phyloP scores from a whole-genome alignment of 108 stramenopile genomes.

The Skeletonema potamos region DNA sequence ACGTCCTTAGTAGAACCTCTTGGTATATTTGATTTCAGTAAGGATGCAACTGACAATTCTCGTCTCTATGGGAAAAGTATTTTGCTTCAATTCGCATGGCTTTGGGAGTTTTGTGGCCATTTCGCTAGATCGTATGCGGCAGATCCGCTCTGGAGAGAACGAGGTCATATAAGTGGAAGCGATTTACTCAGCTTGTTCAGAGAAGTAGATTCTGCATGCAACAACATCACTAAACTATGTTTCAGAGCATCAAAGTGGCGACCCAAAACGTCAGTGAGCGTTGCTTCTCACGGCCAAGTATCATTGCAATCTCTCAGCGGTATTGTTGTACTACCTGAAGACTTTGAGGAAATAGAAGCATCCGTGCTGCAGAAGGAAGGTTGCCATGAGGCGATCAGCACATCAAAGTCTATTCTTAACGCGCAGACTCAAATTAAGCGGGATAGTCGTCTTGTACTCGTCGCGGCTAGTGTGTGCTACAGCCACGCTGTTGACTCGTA shows the following conservation, averaged over 20 bases:
- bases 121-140: conserved; percentile 87
- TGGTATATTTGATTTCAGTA: conserved; percentile 7
- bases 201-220: conserved; percentile 44
- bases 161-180: conserved; percentile 73
- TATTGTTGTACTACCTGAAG: conserved; percentile 35
- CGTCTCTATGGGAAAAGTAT: conserved; percentile 43
- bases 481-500: conserved; percentile 61
- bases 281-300: conserved; percentile 40
- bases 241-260: conserved; percentile 22
- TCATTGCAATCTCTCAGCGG: conserved; percentile 37
- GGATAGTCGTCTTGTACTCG: conserved; percentile 70
- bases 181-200: conserved; percentile 61
- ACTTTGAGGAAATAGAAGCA: conserved; percentile 38
- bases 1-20: conserved; percentile 45
- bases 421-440: conserved; percentile 64
- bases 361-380: conserved; percentile 44
- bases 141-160: conserved; percentile 76
- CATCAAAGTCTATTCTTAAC: conserved; percentile 46
- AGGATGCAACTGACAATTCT: conserved; percentile 2
- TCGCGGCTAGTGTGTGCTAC: conserved; percentile 74
- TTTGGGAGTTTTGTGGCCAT: conserved; percentile 87
- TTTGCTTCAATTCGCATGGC: conserved; percentile 71
- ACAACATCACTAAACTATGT: conserved; percentile 19
- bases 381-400: conserved; percentile 35
- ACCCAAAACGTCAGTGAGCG: conserved; percentile 12